These are phyloP conservation scores for Fusarium musae DNA, from an alignment of 2,329 filamentous ascomycete species.

Conservation along the genomic window DNA sequence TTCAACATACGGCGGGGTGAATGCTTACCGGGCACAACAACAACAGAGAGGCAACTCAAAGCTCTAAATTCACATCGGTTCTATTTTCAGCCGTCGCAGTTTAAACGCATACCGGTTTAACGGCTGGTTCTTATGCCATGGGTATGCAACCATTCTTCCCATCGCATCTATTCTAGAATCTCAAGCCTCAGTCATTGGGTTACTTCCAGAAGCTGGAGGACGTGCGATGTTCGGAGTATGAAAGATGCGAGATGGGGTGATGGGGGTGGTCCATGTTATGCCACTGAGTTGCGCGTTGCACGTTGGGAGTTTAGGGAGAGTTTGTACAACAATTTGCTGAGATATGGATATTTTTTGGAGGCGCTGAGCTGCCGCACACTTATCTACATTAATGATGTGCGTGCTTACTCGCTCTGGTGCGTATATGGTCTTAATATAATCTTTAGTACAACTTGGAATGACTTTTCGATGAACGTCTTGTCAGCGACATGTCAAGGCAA, in stretches of 20 bases:
- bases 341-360: neutral
- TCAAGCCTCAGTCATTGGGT: neutral
- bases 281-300: neutral
- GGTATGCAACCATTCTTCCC: neutral
- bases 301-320: too few relatives aligned
- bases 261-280: neutral
- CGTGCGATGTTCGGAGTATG: neutral
- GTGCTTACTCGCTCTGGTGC: too few relatives aligned
- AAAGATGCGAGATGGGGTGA: neutral
- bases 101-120: fast-evolving
- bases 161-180: neutral
- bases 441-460: neutral
- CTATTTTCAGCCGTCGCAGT: neutral
- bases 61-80: neutral
- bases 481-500: neutral
- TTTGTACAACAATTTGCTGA: neutral
- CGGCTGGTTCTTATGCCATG: neutral
- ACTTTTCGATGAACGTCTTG: too few relatives aligned
- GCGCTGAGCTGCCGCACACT: neutral
- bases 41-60: neutral
- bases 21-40: constrained; percentile 39
- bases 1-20: constrained; percentile 42
- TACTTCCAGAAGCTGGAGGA: neutral
- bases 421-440: neutral
- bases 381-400: neutral